Base-by-base conservation (phyloP, 1,284 basidiomycete species). In the Microbotryum lychnidis-dioicae region DNA sequence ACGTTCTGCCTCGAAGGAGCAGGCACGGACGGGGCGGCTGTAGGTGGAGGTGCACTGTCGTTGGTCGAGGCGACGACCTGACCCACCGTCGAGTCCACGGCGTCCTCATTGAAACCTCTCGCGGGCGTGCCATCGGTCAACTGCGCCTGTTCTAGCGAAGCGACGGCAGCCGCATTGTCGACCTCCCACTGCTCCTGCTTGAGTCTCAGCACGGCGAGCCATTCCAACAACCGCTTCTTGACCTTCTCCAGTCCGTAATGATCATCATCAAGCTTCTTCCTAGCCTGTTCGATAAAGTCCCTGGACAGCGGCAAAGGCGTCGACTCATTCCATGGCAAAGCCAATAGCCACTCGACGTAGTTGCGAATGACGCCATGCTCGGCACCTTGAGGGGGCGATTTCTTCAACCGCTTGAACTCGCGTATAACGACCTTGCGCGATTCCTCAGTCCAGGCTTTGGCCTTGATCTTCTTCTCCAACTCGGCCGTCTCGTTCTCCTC, bases 171-270 rank as follows among this genome's bases (percentile, higher is more conserved):
- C 42, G 61, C 60, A 44, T 71, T 69, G 29, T 56, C 33, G 21
- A 44, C 48, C n/a, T 62, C 56, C 54, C 70, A 66, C 31, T 65
- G 60, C 55, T 72, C 70, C 53, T 71, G 72, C 67, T 76, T 75
- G 54, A 77, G 71, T 55, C 76, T 73, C 10, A 77, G 69, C 33
- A 78, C 77, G 29, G 77, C 77, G 8, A 78, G 69, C 62, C 76
- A 78, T 63, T 78, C 77, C 51, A 78, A 71, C 23, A 78, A 68
- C 18, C 77, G 73, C 64, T 75, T 75, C 71, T 78, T 78, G 67
- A 78, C 73, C 64, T 77, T 77, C 23, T 77, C 76, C 63, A 78
- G 68, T 14, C 77, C 77, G 55, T 74, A 77, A 65, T 78, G 77
- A 58, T 78, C 77, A 20, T 75, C 73, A 60, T 78, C 75, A 23